Percentiles rank a stretch among this genome's conserved stretches.
Conservation (phyloP, 441 rosid genomes). For the Eutrema salsugineum region DNA sequence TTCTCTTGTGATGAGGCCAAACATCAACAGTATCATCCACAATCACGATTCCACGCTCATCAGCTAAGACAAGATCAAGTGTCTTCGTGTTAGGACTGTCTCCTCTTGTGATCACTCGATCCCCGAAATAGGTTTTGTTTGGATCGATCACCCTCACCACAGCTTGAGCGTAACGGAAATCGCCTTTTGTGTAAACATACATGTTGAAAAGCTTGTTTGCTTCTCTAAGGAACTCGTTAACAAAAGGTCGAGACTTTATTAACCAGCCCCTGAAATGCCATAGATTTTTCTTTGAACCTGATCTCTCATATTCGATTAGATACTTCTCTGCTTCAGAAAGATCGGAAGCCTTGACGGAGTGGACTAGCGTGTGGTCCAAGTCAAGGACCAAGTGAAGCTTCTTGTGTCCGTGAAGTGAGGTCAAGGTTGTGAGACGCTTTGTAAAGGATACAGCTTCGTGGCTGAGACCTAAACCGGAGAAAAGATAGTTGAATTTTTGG, state of each 20-base stretch:
- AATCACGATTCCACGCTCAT: slow-evolving; percentile 3
- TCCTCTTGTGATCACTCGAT: slow-evolving; percentile 20
- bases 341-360: neutral
- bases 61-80: slow-evolving; percentile 19
- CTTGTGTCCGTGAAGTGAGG: slow-evolving; percentile 11
- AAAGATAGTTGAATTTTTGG: neutral
- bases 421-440: slow-evolving; percentile 21
- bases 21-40: neutral
- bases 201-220: slow-evolving; percentile 19
- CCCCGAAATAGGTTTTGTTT: slow-evolving; percentile 7
- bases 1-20: slow-evolving; percentile 19
- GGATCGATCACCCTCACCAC: slow-evolving; percentile 5
- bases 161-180: neutral
- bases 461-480: slow-evolving; percentile 1
- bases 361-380: slow-evolving; percentile 23
- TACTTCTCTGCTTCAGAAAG: slow-evolving; percentile 18
- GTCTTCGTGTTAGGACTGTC: neutral
- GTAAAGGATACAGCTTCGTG: slow-evolving; percentile 7
- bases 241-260: slow-evolving; percentile 5
- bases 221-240: slow-evolving; percentile 2
- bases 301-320: neutral
- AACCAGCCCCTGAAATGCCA: neutral
- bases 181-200: slow-evolving; percentile 1
- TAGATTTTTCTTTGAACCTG: neutral
- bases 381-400: slow-evolving; percentile 28